Base-by-base conservation (phyloP, 495 filamentous ascomycete species). In the Penicillium tannophilum region DNA sequence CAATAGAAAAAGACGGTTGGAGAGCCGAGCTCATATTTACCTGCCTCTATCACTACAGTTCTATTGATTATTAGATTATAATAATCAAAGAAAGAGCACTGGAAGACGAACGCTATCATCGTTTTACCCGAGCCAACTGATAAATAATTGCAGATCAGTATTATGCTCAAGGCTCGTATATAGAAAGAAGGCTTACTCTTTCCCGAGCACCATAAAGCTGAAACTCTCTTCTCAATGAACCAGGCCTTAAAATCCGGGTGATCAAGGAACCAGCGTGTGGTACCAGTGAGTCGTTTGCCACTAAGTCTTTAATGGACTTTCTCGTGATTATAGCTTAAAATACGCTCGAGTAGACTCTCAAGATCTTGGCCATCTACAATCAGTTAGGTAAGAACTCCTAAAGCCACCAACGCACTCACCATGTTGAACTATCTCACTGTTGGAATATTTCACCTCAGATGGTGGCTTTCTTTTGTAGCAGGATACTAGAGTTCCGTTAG, bases 111-210 rank as follows among this genome's bases (percentile, higher is more conserved):
- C 64, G 67, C 64, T 59, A 70, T 64, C 19, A 62, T 63, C 11
- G 67, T 63, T 54, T 70, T 70, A 8, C 67, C 67, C 3, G 62
- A 70, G 30, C 64, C 67, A 63, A 70, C 67, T 69, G 52, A 47
- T 16, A 28, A 50, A 30, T 10, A 54, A 30, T 48, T 59, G 12
- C 17, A 42, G 1, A 58, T 59, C 23, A 53, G 41, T 53, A 44
- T 55, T 19, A 6, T 28, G 39, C 35, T 52, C 36, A 53, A 56
- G 53, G 20, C 14, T 1, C 8, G 28, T 54, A 3, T 14, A 46
- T 47, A 9, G 26, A 28, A 20, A 19, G 43, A 6, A 65, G 23
- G 43, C 57, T 55, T 65, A 67, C 59, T 70, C 19, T 61, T 67
- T 54, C 67, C 67, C 4, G 67, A 65, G 52, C 65, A 64, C 67